A percentile compares a stretch with the other conserved stretches of the same genome.
Conservation (phyloP, 805 yeast genomes). For the Jamesozyma hellenica region DNA sequence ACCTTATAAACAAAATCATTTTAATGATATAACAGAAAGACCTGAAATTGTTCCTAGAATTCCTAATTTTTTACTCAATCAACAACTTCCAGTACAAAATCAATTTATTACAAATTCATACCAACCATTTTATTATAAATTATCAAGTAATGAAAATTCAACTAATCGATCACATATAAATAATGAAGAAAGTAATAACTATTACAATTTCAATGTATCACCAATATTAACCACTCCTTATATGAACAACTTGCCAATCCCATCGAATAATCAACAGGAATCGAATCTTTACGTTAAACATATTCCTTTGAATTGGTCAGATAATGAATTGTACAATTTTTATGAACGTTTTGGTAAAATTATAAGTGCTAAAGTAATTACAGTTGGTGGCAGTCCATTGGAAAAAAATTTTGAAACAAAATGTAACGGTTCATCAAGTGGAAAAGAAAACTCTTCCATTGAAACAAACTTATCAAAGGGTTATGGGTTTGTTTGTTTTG, state of each 20-base stretch:
- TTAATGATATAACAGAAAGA: not conserved
- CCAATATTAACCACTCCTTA: not conserved
- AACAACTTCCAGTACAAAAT: not conserved
- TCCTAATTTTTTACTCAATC: not conserved
- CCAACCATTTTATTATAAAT: too few relatives aligned
- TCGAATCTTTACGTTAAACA: slow-evolving; percentile 66
- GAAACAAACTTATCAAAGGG: slow-evolving; percentile 43
- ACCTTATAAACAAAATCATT: too few relatives aligned
- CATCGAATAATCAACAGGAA: slow-evolving; percentile 45
- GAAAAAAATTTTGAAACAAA: slow-evolving; percentile 4
- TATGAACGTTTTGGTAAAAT: slow-evolving; percentile 42
- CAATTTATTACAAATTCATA: too few relatives aligned
- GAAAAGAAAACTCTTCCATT: not conserved
- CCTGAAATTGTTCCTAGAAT: not conserved
- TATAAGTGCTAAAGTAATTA: slow-evolving; percentile 47
- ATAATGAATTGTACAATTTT: slow-evolving; percentile 38
- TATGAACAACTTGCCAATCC: slow-evolving; percentile 20
- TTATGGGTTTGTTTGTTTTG: slow-evolving; percentile 74
- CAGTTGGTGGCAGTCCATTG: slow-evolving; percentile 30
- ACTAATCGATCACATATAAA: too few relatives aligned
- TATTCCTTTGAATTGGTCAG: slow-evolving; percentile 45
- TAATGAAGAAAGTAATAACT: too few relatives aligned
- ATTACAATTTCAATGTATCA: slow-evolving; percentile 1
- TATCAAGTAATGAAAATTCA: too few relatives aligned
- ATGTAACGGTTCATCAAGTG: not conserved